phyloP scores from a whole-genome alignment of 352 stramenopile genomes.

The Phytophthora sp. region DNA sequence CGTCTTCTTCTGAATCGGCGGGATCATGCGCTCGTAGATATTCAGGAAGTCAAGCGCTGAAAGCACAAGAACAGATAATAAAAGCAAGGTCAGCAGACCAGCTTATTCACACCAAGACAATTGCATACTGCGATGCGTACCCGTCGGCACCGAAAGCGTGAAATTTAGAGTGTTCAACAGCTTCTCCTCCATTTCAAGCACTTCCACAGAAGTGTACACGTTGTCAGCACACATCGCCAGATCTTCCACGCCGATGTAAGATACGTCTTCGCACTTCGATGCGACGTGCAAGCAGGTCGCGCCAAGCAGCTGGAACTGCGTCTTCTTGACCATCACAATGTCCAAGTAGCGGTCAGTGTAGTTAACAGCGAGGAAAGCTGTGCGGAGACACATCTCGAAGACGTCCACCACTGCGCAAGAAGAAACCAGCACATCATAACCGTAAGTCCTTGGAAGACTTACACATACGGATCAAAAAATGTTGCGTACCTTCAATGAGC shows the following conservation, averaged over 20 bases:
- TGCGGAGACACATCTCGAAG: conserved; percentile 92
- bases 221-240: conserved; percentile 92
- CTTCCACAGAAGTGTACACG: conserved; percentile 89
- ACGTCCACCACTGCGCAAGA: conserved; percentile 83
- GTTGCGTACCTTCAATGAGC: conserved; percentile 86
- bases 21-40: conserved; percentile 90
- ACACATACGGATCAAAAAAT: not conserved
- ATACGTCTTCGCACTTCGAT: conserved; percentile 93
- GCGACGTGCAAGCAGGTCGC: conserved; percentile 91
- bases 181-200: conserved; percentile 93
- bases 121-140: conserved; percentile 33
- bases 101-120: too few relatives aligned
- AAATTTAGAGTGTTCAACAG: conserved; percentile 93
- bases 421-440: not conserved
- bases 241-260: conserved; percentile 92
- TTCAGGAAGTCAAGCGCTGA: conserved; percentile 90
- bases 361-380: conserved; percentile 90
- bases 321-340: conserved; percentile 90
- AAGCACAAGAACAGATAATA: conserved; percentile 1
- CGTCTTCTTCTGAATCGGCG: conserved; percentile 83
- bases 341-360: conserved; percentile 91
- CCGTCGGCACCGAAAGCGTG: conserved; percentile 88
- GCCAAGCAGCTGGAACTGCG: conserved; percentile 89
- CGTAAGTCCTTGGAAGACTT: not conserved
- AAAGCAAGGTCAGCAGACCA: too few relatives aligned